These are phyloP conservation scores for Houttuynia cordata DNA, from an alignment of 164 flowering plant species.

Conservation along the genomic window DNA sequence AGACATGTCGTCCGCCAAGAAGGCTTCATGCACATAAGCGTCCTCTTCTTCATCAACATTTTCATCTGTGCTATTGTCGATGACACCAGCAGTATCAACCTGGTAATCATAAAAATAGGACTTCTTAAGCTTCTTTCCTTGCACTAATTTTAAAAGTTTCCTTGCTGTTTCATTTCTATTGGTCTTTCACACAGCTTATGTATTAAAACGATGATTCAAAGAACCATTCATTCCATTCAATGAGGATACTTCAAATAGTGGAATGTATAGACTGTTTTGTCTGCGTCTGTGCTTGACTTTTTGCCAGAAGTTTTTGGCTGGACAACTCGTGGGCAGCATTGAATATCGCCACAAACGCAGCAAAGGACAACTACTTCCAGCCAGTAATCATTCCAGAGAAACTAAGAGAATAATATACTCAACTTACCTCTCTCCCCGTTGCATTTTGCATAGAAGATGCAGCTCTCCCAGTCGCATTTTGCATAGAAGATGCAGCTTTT, in stretches of 20 bases:
- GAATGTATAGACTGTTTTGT: no score
- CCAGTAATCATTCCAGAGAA: background rate
- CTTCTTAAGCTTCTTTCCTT: background rate
- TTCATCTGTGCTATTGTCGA: conserved; percentile 36
- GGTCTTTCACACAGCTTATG: no score
- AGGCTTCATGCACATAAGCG: conserved; percentile 81
- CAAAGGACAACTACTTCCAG: no score
- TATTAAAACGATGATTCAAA: no score
- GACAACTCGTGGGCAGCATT: no score
- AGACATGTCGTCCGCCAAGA: conserved; percentile 80
- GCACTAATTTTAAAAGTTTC: background rate
- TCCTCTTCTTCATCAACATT: conserved; percentile 43
- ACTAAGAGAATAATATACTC: background rate
- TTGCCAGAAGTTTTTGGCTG: no score
- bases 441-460: conserved; percentile 20
- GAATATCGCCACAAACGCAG: no score
- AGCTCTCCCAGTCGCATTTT: conserved; percentile 28
- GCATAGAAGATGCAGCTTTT: conserved; percentile 25
- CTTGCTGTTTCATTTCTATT: no score
- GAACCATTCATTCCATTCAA: no score
- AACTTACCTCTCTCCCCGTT: conserved; percentile 45
- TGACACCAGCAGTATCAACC: conserved; percentile 30
- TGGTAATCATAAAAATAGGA: conserved; percentile 31
- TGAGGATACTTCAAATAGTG: no score
- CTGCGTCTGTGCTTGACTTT: no score